Base-by-base conservation (phyloP, 2,329 filamentous ascomycete species). In the Aspergillus pseudonomiae region DNA sequence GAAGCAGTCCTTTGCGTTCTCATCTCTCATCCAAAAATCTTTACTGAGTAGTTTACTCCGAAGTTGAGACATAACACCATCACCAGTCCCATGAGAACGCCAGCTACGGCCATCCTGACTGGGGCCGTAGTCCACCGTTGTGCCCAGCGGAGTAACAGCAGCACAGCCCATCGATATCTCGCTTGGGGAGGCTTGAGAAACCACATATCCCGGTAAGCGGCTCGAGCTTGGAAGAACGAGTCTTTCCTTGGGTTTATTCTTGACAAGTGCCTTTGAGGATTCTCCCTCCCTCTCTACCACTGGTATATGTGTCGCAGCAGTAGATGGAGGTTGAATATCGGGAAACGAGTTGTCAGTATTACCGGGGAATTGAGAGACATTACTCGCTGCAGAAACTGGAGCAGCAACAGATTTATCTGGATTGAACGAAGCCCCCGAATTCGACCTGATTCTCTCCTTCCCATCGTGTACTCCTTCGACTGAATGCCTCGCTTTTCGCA, bases 1-100 rank as follows among this genome's bases (percentile, higher is more conserved):
- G 75, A 97, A 99, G 74, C 95, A 99, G 71, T 97, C 94, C 75
- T 96, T 98, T 64, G 94, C 96, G 66, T 96, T 97, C 74, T 98
- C 95, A 75, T 99, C 95, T 64, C 93, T 92, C 95, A 99, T 99
- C 95, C 94, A 98, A 71, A 97, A 98, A 70, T 98, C 94, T 73
- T 94, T 95, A 75, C 92, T 96, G 53, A 98, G 81, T 9, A 99
- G 89, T 73, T 94, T 93, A 71, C 92, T 91, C 66, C 91, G 88
- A 83, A 97, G 90, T 69, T 91, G 89, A 57, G 81, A 80, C 60
- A 85, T 74, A 65, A 78, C 78, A 62, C 76, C 67, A 60, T 75
- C 72, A 43, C 65, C 60, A 14, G 66, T 63, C 30, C 59, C 56
- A 50, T 70, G 62, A 19, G 67, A 62, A 26, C 65, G 73, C 52